Conservation (phyloP, 805 yeast genomes). For the Metschnikowia kunwiensis region DNA sequence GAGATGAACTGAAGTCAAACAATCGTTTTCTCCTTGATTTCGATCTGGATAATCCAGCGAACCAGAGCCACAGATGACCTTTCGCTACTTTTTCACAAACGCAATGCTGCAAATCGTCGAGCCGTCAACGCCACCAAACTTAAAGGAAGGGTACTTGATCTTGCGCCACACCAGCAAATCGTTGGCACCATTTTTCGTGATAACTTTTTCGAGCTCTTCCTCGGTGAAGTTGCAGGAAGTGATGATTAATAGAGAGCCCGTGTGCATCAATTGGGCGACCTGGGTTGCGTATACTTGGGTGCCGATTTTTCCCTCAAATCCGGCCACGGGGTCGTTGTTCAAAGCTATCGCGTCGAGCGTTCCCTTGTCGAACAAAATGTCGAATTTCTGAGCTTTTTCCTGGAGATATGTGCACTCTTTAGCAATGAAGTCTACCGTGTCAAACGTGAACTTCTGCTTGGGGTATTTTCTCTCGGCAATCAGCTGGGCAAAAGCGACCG, state of each 20-base stretch:
- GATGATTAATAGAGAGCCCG: conserved; percentile 60
- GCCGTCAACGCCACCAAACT: conserved; percentile 88
- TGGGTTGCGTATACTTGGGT: conserved; percentile 60
- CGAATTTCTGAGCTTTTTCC: conserved; percentile 46
- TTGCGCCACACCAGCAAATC: conserved; percentile 57
- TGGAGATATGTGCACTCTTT: conserved; percentile 36
- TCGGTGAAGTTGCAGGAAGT: conserved; percentile 96
- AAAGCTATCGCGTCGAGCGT: conserved; percentile 96
- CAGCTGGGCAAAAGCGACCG: conserved; percentile 69
- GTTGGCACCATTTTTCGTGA: conserved; percentile 42
- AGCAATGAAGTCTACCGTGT: conserved; percentile 66
- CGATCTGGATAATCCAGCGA: too few relatives aligned
- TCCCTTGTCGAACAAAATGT: conserved; percentile 87
- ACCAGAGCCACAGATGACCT: too few relatives aligned
- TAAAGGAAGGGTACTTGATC: conserved; percentile 74
- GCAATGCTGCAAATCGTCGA: conserved; percentile 86
- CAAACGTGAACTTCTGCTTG: conserved; percentile 46
- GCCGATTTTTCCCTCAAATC: conserved; percentile 46
- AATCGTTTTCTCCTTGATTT: too few relatives aligned
- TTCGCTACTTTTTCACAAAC: conserved; percentile 43
- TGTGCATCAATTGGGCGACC: conserved; percentile 53
- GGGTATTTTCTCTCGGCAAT: conserved; percentile 46
- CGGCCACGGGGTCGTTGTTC: conserved; percentile 49
- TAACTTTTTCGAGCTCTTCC: conserved; percentile 58
- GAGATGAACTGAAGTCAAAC: too few relatives aligned